Base-by-base conservation (phyloP, 495 filamentous ascomycete genomes). In the Tetracladium setigerum region DNA sequence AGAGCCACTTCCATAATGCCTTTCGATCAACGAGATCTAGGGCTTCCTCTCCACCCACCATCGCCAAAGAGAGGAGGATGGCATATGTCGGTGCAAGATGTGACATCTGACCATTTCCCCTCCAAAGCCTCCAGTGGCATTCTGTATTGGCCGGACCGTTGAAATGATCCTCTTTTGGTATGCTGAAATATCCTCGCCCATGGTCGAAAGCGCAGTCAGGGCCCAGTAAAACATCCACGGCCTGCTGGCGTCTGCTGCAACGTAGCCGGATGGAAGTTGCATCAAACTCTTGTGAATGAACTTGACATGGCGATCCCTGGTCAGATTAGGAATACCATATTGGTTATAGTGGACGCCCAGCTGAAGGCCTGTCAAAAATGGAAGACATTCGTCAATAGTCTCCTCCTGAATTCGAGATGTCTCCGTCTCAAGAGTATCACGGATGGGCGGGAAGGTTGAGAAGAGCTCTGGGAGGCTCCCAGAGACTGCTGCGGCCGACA, bases 181-280 rank as follows among this genome's bases (percentile, higher is more conserved):
- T 48, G 63, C 56, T 30, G 72, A 76, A 14, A 91, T 69, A 60
- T 95, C 87, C 54, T 85, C 77, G 16, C 87, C 88, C 32, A 97
- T 70, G 16, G 87, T 63, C 32, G 72, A 67, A 18, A 97, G 70
- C 0, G 77, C 87, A 9, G 78, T 76, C 27, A 97, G 66, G 35
- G 77, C 82, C 92, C 92, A 98, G 66, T 97, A 97, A 52, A 92
- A 66, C 56, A 95, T 74, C 92, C 92, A 98, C 1, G 92, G 88
- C 38, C 92, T 72, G 55, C 81, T 85, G 13, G 92, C 82, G 68
- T 98, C 92, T 41, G 85, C 72, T 1, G 67, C 67, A 16, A 83
- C 77, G 54, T 83, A 92, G 10, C 65, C 63, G 2, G 71, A 61
- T 0, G 89, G 86, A 46, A 92, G 79, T 14, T 68, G 62, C 6